phyloP scores from a whole-genome alignment of 129 eudicot genomes.

The Flaveria bidentis region DNA sequence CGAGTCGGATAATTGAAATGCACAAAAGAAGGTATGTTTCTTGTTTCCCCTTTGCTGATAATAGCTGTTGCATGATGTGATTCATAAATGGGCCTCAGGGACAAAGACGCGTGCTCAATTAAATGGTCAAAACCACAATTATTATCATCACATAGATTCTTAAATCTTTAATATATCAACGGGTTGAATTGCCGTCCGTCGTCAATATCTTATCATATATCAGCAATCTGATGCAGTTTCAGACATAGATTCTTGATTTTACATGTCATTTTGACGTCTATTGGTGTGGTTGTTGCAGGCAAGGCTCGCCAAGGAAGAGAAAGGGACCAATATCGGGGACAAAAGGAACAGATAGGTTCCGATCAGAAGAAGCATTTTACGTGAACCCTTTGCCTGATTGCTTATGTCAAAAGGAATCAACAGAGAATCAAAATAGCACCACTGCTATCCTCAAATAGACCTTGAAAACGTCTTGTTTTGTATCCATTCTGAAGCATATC shows the following conservation, averaged over 20 bases:
- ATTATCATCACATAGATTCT: neutral
- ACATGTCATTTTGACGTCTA: neutral
- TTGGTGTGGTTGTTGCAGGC: conserved; percentile 48
- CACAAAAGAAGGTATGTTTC: conserved; percentile 71
- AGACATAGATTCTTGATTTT: neutral
- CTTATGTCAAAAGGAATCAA: conserved; percentile 60
- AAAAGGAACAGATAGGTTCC: conserved; percentile 90
- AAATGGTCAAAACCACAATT: neutral
- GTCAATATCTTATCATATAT: neutral
- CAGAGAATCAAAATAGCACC: conserved; percentile 28
- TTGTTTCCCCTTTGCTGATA: neutral
- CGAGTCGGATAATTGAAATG: conserved; percentile 62
- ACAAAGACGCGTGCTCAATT: neutral
- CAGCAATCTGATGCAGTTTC: neutral
- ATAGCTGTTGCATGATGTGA: conserved; percentile 21
- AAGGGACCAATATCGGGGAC: conserved; percentile 96
- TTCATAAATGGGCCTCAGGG: conserved; percentile 5
- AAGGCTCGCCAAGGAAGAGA: conserved; percentile 89
- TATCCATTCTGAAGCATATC: conserved; percentile 3
- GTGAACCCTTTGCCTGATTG: conserved; percentile 96
- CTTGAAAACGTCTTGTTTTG: conserved; percentile 6
- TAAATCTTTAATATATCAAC: neutral
- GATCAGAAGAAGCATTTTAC: conserved; percentile 92
- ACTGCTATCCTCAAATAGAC: conserved; percentile 39
- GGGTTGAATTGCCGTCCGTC: neutral